Conservation (phyloP, 73 alveolate species). For the Tetrahymena elliotti region DNA sequence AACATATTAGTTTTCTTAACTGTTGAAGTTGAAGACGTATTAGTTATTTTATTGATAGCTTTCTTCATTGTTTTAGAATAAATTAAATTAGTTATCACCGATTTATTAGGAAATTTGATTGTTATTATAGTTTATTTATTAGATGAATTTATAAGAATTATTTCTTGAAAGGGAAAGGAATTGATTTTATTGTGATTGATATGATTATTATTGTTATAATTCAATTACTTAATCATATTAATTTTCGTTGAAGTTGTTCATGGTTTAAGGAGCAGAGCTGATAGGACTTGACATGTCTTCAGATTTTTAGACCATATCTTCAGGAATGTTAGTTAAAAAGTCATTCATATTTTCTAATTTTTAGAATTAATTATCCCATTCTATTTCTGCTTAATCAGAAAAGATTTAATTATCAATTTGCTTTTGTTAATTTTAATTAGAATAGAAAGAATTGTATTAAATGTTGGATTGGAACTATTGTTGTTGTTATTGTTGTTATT, state of each 20-base stretch:
- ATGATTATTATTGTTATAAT: neutral
- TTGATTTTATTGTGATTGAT: neutral
- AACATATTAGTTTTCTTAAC: neutral
- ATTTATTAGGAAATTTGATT: neutral
- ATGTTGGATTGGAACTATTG: neutral
- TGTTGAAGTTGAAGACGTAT: neutral
- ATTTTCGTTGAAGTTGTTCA: neutral
- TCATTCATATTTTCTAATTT: neutral
- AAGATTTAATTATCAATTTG: neutral
- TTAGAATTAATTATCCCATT: neutral
- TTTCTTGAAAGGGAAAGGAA: neutral
- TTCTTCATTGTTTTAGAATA: neutral
- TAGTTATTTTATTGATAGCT: neutral
- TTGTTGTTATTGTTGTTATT: neutral
- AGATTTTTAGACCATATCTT: neutral
- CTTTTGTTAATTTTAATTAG: neutral
- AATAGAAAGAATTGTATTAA: neutral
- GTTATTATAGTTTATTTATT: neutral
- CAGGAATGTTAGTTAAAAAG: neutral
- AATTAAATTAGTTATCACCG: neutral
- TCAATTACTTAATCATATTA: neutral
- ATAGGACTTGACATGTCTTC: neutral
- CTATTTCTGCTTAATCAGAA: neutral
- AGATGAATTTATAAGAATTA: neutral
- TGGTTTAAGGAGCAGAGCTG: neutral